These are phyloP conservation scores for Sideroxylon spinosum DNA, from an alignment of 179 eudicot species.

Conservation along the genomic window DNA sequence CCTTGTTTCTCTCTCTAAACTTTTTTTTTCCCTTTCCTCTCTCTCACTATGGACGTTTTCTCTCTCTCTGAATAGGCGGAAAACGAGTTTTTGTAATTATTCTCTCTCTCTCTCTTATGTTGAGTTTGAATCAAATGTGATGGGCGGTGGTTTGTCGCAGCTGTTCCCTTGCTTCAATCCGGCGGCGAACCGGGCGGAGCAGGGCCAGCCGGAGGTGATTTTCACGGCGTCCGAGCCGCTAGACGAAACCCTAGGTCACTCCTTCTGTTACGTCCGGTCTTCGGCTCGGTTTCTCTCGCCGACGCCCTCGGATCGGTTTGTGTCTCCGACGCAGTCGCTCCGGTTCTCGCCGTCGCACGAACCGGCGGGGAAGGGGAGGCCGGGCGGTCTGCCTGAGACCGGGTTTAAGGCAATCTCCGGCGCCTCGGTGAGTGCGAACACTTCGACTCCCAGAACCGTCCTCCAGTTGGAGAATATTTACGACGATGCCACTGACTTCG, in stretches of 20 bases:
- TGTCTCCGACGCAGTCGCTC: conserved; percentile 62
- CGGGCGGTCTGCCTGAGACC: conserved; percentile 21
- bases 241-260: conserved; percentile 95
- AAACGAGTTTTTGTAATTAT: background rate
- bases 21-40: background rate
- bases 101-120: background rate
- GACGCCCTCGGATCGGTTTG: conserved; percentile 72
- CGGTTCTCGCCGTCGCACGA: conserved; percentile 52
- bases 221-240: conserved; percentile 43
- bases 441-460: conserved; percentile 67
- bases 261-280: conserved; percentile 87
- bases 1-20: background rate
- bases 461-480: conserved; percentile 32
- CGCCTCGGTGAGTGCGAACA: conserved; percentile 84
- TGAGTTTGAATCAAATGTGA: conserved; percentile 57
- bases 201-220: conserved; percentile 28
- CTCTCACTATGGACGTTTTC: conserved; percentile 13
- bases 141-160: conserved; percentile 80
- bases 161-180: conserved; percentile 74
- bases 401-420: conserved; percentile 80
- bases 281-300: conserved; percentile 78
- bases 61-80: conserved; percentile 4
- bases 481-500: conserved; percentile 40
- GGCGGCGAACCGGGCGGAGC: conserved; percentile 27
- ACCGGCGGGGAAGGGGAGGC: conserved; percentile 32